Evolutionary conservation across 2,329 filamentous ascomycete species (phyloP).

Genomic region (Diaporthe sp.): DNA sequence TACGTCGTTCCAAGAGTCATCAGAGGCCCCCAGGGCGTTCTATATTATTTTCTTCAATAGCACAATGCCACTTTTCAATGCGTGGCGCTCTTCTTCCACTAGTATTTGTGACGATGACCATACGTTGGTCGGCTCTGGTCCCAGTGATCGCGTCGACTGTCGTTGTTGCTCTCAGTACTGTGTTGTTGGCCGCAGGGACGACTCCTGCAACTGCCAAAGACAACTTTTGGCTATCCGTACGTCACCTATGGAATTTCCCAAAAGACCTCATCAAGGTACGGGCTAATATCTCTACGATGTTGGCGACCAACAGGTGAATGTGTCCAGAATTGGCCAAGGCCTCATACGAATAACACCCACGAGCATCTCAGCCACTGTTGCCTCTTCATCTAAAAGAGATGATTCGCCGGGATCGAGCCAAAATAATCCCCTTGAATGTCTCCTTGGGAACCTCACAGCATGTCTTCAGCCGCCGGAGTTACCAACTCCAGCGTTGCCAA

Average conservation of each 20-base stretch:
- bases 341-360: background rate
- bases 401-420: background rate
- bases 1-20: background rate
- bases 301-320: constrained; percentile 1
- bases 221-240: constrained; percentile 10
- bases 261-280: background rate
- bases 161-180: constrained; percentile 5
- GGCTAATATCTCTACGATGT: background rate
- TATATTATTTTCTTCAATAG: no score
- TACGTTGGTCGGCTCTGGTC: background rate
- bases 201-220: background rate
- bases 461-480: background rate
- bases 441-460: constrained; percentile 1
- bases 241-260: fast-evolving
- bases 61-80: no score
- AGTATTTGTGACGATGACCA: background rate
- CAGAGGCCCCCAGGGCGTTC: background rate
- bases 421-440: background rate
- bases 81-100: background rate
- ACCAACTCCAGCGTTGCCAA: background rate
- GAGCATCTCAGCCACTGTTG: background rate
- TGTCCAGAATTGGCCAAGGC: background rate
- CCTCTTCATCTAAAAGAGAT: no score
- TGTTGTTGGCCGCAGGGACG: background rate
- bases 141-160: background rate